A percentile compares a stretch with the other conserved stretches of the same genome.
Evolutionary conservation across 495 filamentous ascomycete species (phyloP).

Genomic region (Aspergillus diversus): DNA sequence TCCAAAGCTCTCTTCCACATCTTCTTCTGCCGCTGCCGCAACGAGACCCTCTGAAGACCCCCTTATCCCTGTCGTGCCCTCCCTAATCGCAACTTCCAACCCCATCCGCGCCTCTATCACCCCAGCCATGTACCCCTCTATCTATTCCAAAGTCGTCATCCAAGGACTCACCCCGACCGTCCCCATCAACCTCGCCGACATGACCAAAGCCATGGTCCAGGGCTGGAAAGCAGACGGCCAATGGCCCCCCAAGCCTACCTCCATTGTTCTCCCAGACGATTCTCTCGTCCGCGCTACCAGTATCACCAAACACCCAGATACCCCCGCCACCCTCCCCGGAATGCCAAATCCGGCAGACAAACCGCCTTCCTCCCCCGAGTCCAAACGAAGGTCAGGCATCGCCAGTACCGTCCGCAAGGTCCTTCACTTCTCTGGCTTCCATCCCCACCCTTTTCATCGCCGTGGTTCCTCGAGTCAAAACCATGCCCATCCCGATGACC

Average conservation of each 20-base stretch:
- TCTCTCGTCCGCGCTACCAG: slow-evolving; percentile 26
- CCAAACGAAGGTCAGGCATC: slow-evolving; percentile 42
- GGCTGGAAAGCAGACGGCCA: slow-evolving; percentile 95
- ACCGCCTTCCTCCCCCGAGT: slow-evolving; percentile 27
- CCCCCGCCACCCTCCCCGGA: slow-evolving; percentile 9
- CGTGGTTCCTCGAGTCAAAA: slow-evolving; percentile 42
- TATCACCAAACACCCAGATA: slow-evolving; percentile 16
- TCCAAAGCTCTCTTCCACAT: slow-evolving; percentile 8
- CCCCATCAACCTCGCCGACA: slow-evolving; percentile 82
- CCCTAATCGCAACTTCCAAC: slow-evolving; percentile 68
- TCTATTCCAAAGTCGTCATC: slow-evolving; percentile 86
- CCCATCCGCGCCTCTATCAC: slow-evolving; percentile 75
- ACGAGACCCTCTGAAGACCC: slow-evolving; percentile 36
- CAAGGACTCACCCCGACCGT: slow-evolving; percentile 77
- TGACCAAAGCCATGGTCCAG: slow-evolving; percentile 79
- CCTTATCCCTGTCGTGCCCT: slow-evolving; percentile 63
- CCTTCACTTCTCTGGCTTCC: slow-evolving; percentile 40
- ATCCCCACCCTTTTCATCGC: slow-evolving; percentile 47
- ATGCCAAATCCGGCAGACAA: slow-evolving; percentile 18
- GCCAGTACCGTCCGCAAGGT: slow-evolving; percentile 51
- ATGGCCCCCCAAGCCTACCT: slow-evolving; percentile 76
- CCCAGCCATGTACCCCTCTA: slow-evolving; percentile 71
- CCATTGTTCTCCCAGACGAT: slow-evolving; percentile 40
- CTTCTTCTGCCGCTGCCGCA: slow-evolving; percentile 23
- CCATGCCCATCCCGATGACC: slow-evolving; percentile 8